These are phyloP conservation scores for Rhizophagus clarus DNA, from an alignment of 192 early-diverging fungal species.

Conservation along the genomic window DNA sequence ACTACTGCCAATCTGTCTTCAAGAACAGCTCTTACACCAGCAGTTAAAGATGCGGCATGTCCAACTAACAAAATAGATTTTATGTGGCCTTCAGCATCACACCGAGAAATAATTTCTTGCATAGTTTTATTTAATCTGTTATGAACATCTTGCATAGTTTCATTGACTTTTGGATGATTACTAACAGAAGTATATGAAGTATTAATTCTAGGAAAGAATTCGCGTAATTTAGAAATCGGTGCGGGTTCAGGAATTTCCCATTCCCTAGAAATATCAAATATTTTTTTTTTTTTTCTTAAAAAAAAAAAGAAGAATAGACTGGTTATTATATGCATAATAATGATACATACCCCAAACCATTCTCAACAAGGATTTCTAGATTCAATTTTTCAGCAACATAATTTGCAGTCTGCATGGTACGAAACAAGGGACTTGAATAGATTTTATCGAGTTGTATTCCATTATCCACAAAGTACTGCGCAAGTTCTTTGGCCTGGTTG, in stretches of 20 bases:
- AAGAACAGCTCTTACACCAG: conserved; percentile 12
- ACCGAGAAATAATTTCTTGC: not conserved
- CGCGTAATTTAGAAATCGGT: not conserved
- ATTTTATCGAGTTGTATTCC: no score
- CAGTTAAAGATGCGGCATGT: not conserved
- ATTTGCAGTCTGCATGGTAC: no score
- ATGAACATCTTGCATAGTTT: not conserved
- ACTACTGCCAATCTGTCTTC: not conserved
- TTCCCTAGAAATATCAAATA: no score
- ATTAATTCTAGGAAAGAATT: not conserved
- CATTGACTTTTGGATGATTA: not conserved
- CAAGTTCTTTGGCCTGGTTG: conserved; percentile 1
- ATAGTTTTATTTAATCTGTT: not conserved
- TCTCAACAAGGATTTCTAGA: no score
- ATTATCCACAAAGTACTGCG: not conserved
- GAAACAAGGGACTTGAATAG: no score
- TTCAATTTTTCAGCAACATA: no score
- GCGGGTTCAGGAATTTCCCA: not conserved
- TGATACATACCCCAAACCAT: no score
- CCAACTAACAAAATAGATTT: not conserved
- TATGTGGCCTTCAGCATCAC: not conserved
- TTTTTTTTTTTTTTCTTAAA: no score
- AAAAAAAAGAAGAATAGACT: no score
- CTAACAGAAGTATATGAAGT: not conserved
- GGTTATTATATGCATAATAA: no score